Base-by-base conservation (phyloP, 192 early-diverging fungal genomes). In the Umbelopsis sp. region DNA sequence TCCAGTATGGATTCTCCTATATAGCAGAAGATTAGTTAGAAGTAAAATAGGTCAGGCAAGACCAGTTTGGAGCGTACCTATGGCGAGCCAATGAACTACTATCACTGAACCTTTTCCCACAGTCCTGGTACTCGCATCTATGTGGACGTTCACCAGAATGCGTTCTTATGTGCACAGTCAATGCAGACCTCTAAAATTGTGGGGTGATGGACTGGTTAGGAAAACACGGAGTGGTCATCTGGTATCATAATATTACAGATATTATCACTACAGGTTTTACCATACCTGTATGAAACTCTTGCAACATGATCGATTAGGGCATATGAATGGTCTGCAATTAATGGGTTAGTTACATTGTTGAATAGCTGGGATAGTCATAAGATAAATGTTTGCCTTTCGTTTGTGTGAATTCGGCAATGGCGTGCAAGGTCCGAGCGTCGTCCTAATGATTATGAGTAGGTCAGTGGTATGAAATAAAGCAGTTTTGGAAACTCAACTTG, bases 121-220 rank as follows among this genome's bases (percentile, higher is more conserved):
- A 95, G 44, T 85, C 83, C 32, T 84, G 81, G 50, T 88, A 79
- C 78, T 89, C 84, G 76, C 91, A 93, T 56, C 82, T 71, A 67
- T 91, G 91, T 51, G 92, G 92, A 49, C 89, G 82, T 75, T 92
- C 91, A 31, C 92, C 92, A 16, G 92, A 86, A 78, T 93, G 92
- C 1, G 89, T 92, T 75, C 93, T 87, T 65, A 85, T 77, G 77
- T 95, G 93, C 26, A 95, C 92, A 4, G 88, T 92, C 70, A 95
- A 77, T 65, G 93, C 93, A 10, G 91, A 93, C 51, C 91, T 83
- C 86, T 95, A 45, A 52, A 29, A 45, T n/a, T 32, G 31, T 12
- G 54, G 26, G 31, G 29, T 6, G 31, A 34, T 5, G 20, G 29
- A 50, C 66, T 68, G 47, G 47, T 49, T 68, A 36, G 32, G 44